Evolutionary conservation across 2,329 filamentous ascomycete species (phyloP).

Genomic region (Neocucurbitaria cava): DNA sequence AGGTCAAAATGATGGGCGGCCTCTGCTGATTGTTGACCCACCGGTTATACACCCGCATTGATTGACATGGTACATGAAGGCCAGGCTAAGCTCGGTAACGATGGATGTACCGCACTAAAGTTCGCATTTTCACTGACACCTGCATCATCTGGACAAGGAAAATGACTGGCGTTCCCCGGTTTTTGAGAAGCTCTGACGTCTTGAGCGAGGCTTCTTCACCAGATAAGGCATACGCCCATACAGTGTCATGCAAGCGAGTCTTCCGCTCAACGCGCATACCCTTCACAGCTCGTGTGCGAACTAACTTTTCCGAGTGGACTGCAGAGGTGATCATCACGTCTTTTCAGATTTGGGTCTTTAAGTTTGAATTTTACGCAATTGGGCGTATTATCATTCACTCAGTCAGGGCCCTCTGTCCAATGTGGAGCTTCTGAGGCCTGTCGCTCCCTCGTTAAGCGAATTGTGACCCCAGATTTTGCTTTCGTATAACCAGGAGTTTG

Average conservation of each 20-base stretch:
- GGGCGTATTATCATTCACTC: not conserved
- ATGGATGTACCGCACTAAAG: not conserved
- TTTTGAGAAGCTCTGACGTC: not conserved
- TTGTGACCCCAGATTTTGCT: slow-evolving; percentile 1
- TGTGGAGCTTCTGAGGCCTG: slow-evolving; percentile 8
- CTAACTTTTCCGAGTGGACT: not conserved
- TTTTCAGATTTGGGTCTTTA: not conserved
- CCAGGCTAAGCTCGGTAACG: not conserved
- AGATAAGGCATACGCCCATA: not conserved
- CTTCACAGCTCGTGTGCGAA: not conserved
- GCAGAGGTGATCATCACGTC: not conserved
- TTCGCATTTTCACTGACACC: slow-evolving; percentile 2
- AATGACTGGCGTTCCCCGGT: not conserved
- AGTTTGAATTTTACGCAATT: not conserved
- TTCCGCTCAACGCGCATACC: not conserved
- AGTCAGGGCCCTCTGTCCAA: not conserved
- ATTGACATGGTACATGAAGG: not conserved
- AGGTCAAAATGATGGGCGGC: not conserved
- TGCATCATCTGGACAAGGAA: not conserved
- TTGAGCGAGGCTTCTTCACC: not conserved
- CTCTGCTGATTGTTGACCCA: not conserved
- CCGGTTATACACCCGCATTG: not conserved
- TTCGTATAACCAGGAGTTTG: not conserved
- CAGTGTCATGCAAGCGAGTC: slow-evolving; percentile 3
- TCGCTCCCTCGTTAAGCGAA: slow-evolving; percentile 4